Base-by-base conservation (phyloP, 2,329 filamentous ascomycete species). In the Aphanocladium album region DNA sequence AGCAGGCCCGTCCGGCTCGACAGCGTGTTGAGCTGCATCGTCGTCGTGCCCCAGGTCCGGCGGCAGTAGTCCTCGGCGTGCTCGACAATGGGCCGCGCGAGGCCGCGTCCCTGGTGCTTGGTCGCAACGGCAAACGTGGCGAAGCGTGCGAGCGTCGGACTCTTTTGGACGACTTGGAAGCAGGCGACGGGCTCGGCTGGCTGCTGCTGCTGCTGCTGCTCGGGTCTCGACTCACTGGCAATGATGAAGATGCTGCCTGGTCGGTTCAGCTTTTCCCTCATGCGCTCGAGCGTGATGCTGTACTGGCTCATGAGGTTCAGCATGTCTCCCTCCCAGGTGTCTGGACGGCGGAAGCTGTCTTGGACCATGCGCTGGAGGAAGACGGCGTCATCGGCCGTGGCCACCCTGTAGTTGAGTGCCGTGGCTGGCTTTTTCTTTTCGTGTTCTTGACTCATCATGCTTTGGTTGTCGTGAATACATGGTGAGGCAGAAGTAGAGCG, bases 21-120 rank as follows among this genome's bases (percentile, higher is more conserved):
- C 33, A 57, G 23, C 45, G 55, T 41, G 46, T 57, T 57, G 45
- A 57, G 55, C 55, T 50, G 55, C 55, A 57, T 57, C 55, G 45
- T 50, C 35, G 27, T 50, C 55, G 35, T 19, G 11, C 43, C 45
- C 39, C 30, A 33, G 16, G 14, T 9, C 19, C 17, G 30, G n/a
- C 35, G 43, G 45, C 45, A 39, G n/a, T 35, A 35, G 6, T 25
- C 27, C 30, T 57, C 55, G 9, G 45, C 45, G 21, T 50, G 16
- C 30, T 19, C 21, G 11, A 57, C 14, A 3, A 50, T 8, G 9
- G 45, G 11, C 12, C 54, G 25, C 16, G 35, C 54, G 17, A 57
- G 41, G 19, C 54, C 39, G 16, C 70, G 51, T 21, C 51, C 37
- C 21, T 43, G 35, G 51, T 54, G 51, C 21, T 21, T 21, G 7